These are phyloP conservation scores for Metarhizium album DNA, from an alignment of 2,329 filamentous ascomycete genomes.

Conservation along the genomic window DNA sequence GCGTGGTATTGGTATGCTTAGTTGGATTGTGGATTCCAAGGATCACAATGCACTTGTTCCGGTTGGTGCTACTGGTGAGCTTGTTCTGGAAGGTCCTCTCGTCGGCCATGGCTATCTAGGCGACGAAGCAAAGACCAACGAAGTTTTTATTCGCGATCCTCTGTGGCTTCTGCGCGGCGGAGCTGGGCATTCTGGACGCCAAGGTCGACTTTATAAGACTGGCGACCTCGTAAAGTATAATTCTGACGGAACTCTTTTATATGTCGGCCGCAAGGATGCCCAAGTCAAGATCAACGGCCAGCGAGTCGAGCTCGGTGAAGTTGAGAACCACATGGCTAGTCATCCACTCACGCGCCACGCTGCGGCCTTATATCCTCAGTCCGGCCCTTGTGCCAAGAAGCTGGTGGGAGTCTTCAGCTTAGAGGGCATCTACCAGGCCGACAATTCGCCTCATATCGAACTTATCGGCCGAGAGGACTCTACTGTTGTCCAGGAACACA, in stretches of 20 bases:
- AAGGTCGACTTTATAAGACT: conserved; percentile 21
- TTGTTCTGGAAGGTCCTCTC: conserved; percentile 30
- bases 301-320: conserved; percentile 28
- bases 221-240: conserved; percentile 21
- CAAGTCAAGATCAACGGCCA: conserved; percentile 43
- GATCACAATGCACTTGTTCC: conserved; percentile 15
- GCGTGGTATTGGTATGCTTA: background rate
- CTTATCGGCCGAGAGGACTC: background rate
- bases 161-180: conserved; percentile 19
- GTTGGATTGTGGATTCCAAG: conserved; percentile 19
- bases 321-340: conserved; percentile 10
- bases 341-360: background rate
- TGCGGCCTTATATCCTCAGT: background rate
- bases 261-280: conserved; percentile 30
- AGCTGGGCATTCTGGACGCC: conserved; percentile 16
- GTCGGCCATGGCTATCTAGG: conserved; percentile 40
- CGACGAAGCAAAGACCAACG: conserved; percentile 30
- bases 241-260: conserved; percentile 19
- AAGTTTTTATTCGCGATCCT: conserved; percentile 32
- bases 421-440: background rate
- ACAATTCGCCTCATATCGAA: background rate
- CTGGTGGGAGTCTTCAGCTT: conserved; percentile 3
- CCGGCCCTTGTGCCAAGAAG: background rate
- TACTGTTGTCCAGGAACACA: conserved; percentile 2
- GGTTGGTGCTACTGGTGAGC: conserved; percentile 20